A percentile compares a stretch with the other conserved stretches of the same genome.
These are phyloP conservation scores for Aspergillus puulaauensis DNA, from an alignment of 2,329 filamentous ascomycete genomes.

Conservation along the genomic window DNA sequence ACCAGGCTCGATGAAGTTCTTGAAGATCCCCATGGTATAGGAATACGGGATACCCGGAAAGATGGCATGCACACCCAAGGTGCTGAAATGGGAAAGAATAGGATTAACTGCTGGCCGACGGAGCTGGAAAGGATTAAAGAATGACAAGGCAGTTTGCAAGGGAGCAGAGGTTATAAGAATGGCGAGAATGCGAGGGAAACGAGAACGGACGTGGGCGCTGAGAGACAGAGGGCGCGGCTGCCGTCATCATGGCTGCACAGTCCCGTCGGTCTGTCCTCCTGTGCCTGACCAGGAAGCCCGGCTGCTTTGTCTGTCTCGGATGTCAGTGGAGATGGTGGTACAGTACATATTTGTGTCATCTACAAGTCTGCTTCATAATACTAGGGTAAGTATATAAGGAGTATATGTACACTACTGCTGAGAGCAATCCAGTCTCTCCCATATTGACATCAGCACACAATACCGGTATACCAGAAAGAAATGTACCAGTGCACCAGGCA, in stretches of 20 bases:
- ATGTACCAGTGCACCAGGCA: too few species aligned
- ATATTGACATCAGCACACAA: neutral
- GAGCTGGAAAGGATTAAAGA: neutral
- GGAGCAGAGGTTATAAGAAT: neutral
- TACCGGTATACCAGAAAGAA: too few species aligned
- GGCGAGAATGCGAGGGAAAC: neutral
- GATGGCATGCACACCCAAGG: neutral
- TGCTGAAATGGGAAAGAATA: neutral
- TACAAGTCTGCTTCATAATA: too few species aligned
- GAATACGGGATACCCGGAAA: neutral
- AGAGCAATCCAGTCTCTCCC: neutral
- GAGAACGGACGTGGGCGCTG: neutral
- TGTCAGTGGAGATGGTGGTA: too few species aligned
- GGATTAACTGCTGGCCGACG: neutral
- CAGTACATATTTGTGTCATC: too few species aligned
- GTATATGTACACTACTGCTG: too few species aligned
- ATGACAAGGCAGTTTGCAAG: neutral
- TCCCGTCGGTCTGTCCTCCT: neutral
- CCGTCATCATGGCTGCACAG: neutral
- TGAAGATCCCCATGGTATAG: conserved; percentile 10
- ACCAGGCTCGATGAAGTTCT: conserved; percentile 19
- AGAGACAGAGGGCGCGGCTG: neutral
- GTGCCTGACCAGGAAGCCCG: neutral
- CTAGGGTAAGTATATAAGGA: too few species aligned
- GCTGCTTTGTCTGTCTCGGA: neutral